Conservation (phyloP, 495 filamentous ascomycete genomes). For the Hypoxylon lienhwacheense region DNA sequence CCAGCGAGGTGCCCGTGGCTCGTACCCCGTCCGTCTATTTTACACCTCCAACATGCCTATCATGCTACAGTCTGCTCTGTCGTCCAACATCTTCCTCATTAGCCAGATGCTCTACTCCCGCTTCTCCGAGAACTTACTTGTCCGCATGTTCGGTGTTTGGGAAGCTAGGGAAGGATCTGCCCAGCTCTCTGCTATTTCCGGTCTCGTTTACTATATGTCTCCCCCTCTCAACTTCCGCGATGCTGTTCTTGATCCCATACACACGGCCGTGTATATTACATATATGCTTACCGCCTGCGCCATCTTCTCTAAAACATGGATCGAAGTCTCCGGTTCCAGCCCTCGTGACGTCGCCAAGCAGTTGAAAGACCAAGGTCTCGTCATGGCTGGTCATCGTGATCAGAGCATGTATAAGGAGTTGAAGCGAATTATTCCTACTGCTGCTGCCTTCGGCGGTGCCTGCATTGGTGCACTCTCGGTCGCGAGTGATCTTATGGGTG, state of each 20-base stretch:
- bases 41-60: constrained; percentile 97
- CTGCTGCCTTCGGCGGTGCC: constrained; percentile 97
- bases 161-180: constrained; percentile 94
- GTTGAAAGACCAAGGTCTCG: constrained; percentile 97
- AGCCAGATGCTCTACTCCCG: constrained; percentile 98
- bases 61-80: constrained; percentile 97
- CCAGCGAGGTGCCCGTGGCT: constrained; percentile 96
- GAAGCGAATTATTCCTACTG: constrained; percentile 97
- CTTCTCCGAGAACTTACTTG: constrained; percentile 97
- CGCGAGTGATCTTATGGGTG: constrained; percentile 91
- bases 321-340: constrained; percentile 96
- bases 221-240: constrained; percentile 97
- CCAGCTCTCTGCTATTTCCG: constrained; percentile 89
- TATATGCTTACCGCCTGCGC: constrained; percentile 98
- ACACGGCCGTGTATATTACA: constrained; percentile 91
- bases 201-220: constrained; percentile 99
- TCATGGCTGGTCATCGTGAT: constrained; percentile 99
- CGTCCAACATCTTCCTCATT: constrained; percentile 98
- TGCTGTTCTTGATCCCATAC: constrained; percentile 91
- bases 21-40: constrained; percentile 77
- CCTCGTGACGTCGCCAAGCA: constrained; percentile 99
- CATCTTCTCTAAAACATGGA: constrained; percentile 99
- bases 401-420: constrained; percentile 99
- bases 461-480: constrained; percentile 98
- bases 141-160: constrained; percentile 96